A percentile compares a stretch with the other conserved stretches of the same genome.
These are phyloP conservation scores for Stemphylium beticola DNA, from an alignment of 2,329 filamentous ascomycete genomes.

Conservation along the genomic window DNA sequence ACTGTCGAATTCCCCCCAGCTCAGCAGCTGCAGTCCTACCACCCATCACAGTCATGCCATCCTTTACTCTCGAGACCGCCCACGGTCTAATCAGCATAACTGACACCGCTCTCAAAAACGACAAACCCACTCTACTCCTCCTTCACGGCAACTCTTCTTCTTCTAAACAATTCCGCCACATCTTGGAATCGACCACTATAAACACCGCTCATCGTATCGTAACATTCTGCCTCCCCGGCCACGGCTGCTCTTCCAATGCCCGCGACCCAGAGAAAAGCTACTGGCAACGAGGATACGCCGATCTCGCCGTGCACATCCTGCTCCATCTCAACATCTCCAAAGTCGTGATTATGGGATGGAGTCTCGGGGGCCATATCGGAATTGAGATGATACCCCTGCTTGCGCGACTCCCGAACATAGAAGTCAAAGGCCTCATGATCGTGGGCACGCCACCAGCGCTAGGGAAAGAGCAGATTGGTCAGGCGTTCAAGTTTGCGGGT, in stretches of 20 bases:
- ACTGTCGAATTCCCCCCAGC: neutral
- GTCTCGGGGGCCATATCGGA: conserved; percentile 41
- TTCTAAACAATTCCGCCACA: conserved; percentile 35
- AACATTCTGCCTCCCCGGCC: conserved; percentile 45
- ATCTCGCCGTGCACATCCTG: conserved; percentile 38
- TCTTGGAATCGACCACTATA: conserved; percentile 24
- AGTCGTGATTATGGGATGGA: conserved; percentile 41
- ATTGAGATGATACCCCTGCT: conserved; percentile 40
- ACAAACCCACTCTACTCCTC: conserved; percentile 33
- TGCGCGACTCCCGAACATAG: neutral
- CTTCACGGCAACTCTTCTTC: conserved; percentile 43
- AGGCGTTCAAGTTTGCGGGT: conserved; percentile 20
- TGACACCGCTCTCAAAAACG: conserved; percentile 26
- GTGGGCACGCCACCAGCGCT: conserved; percentile 35
- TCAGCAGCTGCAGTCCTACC: too few species aligned
- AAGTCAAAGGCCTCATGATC: conserved; percentile 36
- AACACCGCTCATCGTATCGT: conserved; percentile 28
- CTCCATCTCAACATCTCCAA: neutral
- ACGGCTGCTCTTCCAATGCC: conserved; percentile 39
- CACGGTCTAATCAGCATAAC: conserved; percentile 34
- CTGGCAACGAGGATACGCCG: conserved; percentile 40
- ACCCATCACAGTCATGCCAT: conserved; percentile 10
- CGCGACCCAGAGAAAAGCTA: conserved; percentile 31
- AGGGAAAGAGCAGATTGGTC: conserved; percentile 23
- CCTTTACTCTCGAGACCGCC: conserved; percentile 25